These are phyloP conservation scores for Cadophora gregata DNA, from an alignment of 2,329 filamentous ascomycete genomes.

Conservation along the genomic window DNA sequence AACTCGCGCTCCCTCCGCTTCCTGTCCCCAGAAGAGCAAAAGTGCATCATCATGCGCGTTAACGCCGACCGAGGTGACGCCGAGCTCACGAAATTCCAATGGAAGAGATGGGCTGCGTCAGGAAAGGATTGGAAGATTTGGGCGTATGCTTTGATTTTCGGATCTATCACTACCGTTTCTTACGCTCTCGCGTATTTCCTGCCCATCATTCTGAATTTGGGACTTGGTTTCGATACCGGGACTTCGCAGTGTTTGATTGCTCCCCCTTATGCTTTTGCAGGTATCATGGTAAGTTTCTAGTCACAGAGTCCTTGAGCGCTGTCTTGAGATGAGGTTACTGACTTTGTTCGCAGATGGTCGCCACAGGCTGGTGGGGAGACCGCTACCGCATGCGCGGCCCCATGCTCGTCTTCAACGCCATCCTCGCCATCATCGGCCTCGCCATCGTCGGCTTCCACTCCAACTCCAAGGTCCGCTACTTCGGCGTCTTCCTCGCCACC, in stretches of 20 bases:
- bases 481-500: slow-evolving; percentile 58
- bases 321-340: not conserved
- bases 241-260: slow-evolving; percentile 60
- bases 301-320: slow-evolving; percentile 47
- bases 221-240: slow-evolving; percentile 59
- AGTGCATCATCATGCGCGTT: slow-evolving; percentile 55
- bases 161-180: slow-evolving; percentile 71
- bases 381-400: slow-evolving; percentile 51
- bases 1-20: slow-evolving; percentile 17
- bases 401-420: slow-evolving; percentile 40
- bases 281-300: slow-evolving; percentile 46
- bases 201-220: slow-evolving; percentile 65
- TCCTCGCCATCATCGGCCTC: slow-evolving; percentile 54
- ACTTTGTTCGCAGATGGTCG: slow-evolving; percentile 1
- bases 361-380: slow-evolving; percentile 45
- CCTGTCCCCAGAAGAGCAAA: slow-evolving; percentile 12
- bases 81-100: slow-evolving; percentile 23
- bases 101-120: slow-evolving; percentile 53
- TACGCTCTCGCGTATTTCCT: slow-evolving; percentile 83
- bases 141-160: slow-evolving; percentile 65
- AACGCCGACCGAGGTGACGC: slow-evolving; percentile 63
- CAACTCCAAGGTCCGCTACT: slow-evolving; percentile 57
- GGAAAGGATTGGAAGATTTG: slow-evolving; percentile 62
- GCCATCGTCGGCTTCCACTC: slow-evolving; percentile 54
- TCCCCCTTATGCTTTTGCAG: slow-evolving; percentile 56